A percentile compares a stretch with the other conserved stretches of the same genome.
Evolutionary conservation across 2,329 filamentous ascomycete species (phyloP).

Genomic region (Exophiala sideris): DNA sequence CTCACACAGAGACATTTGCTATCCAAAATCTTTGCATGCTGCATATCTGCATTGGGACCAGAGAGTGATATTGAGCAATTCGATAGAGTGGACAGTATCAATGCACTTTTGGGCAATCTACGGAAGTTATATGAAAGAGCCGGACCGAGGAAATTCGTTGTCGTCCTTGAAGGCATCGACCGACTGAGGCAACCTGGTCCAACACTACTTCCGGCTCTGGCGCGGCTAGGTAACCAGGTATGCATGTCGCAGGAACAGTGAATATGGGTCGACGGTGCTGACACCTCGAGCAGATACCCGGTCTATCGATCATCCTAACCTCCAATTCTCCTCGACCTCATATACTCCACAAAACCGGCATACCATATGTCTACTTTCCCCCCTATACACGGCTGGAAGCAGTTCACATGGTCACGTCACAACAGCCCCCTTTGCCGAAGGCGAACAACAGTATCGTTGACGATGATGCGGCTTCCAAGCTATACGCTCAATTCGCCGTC

Average conservation of each 20-base stretch:
- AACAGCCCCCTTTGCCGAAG: slow-evolving; percentile 21
- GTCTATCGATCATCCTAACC: slow-evolving; percentile 72
- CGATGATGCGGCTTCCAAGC: slow-evolving; percentile 26
- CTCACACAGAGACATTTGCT: slow-evolving; percentile 46
- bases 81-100: slow-evolving; percentile 73
- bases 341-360: slow-evolving; percentile 65
- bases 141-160: slow-evolving; percentile 56
- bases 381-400: slow-evolving; percentile 79
- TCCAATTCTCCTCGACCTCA: slow-evolving; percentile 68
- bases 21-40: slow-evolving; percentile 44
- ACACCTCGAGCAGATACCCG: slow-evolving; percentile 61
- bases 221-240: slow-evolving; percentile 66
- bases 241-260: not conserved
- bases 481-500: slow-evolving; percentile 67
- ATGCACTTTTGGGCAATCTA: slow-evolving; percentile 71
- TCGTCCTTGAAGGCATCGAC: slow-evolving; percentile 85
- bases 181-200: slow-evolving; percentile 73
- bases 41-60: slow-evolving; percentile 35
- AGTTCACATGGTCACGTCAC: slow-evolving; percentile 68
- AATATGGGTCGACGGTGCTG: slow-evolving; percentile 6
- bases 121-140: slow-evolving; percentile 39
- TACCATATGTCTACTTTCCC: slow-evolving; percentile 77
- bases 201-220: slow-evolving; percentile 76
- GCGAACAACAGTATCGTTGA: not conserved
- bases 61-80: slow-evolving; percentile 47